A percentile compares a stretch with the other conserved stretches of the same genome.
Evolutionary conservation across 2,329 filamentous ascomycete species (phyloP).

Genomic region (Stemphylium beticola): DNA sequence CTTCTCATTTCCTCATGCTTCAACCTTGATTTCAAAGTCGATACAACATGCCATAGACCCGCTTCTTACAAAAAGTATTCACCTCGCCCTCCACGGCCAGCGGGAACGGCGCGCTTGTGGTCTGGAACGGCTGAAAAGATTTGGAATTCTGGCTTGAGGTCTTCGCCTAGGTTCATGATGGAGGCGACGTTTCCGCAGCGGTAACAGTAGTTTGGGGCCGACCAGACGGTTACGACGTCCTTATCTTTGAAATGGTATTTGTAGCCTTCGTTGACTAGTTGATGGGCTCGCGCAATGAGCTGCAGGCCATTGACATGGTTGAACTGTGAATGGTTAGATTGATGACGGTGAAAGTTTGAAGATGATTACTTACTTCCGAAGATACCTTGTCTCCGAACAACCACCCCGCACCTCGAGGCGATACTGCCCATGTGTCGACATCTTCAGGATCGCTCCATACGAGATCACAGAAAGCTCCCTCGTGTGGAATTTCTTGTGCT

Average conservation of each 20-base stretch:
- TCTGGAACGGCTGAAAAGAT: constrained; percentile 91
- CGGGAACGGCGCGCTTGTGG: constrained; percentile 79
- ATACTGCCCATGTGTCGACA: constrained; percentile 73
- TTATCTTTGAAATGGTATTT: constrained; percentile 96
- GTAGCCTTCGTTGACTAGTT: constrained; percentile 78
- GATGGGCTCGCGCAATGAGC: constrained; percentile 75
- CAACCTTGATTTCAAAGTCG: background rate
- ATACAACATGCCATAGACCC: too few species aligned
- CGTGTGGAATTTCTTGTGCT: constrained; percentile 94
- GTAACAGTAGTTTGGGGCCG: constrained; percentile 75
- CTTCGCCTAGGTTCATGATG: constrained; percentile 89
- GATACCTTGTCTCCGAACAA: constrained; percentile 74
- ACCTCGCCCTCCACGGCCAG: constrained; percentile 59
- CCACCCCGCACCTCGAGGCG: constrained; percentile 71
- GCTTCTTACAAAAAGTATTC: constrained; percentile 58
- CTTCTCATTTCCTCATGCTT: too few species aligned
- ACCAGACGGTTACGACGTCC: constrained; percentile 95
- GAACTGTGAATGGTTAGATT: constrained; percentile 55
- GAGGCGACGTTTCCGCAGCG: constrained; percentile 72
- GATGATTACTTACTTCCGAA: constrained; percentile 58
- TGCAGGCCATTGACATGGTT: constrained; percentile 77
- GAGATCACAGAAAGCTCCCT: constrained; percentile 97
- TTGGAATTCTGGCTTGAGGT: constrained; percentile 89
- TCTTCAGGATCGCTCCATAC: constrained; percentile 87
- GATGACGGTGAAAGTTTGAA: background rate